Evolutionary conservation across 139 green algal species (phyloP), one percentile per base, ranked within the genome.

Genomic region (Closterium sp.): DNA sequence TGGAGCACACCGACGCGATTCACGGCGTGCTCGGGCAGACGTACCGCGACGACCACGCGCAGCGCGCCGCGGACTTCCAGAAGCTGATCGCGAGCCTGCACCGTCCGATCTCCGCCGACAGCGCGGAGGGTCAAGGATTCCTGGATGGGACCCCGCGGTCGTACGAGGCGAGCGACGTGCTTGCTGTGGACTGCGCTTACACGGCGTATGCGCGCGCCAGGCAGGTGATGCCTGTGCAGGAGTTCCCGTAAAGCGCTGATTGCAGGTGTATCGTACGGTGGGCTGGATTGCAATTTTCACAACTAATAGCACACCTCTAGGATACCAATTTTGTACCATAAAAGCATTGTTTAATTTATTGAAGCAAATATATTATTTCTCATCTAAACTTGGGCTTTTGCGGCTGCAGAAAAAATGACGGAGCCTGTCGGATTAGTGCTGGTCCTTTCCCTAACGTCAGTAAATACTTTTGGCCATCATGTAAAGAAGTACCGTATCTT

Each of bases 11-110:
- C 2, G 45, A 92, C 31, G 79, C n/a, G 21, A 31, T 91, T 1
- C 84, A 86, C 70, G 90, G 90, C 85, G 42, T 93, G n/a, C 85
- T 93, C 28, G 90, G 90, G 5, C 90, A 93, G 50, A 93, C 90
- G 9, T 93, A 79, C 90, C 90, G 87, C 17, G 31, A 70, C 6
- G 45, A 38, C 21, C 90, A 91, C 87, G 2, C 21, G 6, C 31
- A 70, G 85, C 24, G 70, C 30, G 79, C 90, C 2, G 13, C 50
- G 19, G 30, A 93, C 50, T 93, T 73, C 31, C 24, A 30, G 22
- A 31, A 73, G 30, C 10, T 93, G 13, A 31, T 84, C 28, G 31
- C 50, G 6, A 31, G 62, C 29, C 31, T 93, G 85, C 11, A 29
- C 28, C 79, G 22, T 30, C 85, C 30, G 9, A 70, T 93, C 5